Base-by-base conservation (phyloP, 306 rosid genomes). In the Lathyrus sativus region DNA sequence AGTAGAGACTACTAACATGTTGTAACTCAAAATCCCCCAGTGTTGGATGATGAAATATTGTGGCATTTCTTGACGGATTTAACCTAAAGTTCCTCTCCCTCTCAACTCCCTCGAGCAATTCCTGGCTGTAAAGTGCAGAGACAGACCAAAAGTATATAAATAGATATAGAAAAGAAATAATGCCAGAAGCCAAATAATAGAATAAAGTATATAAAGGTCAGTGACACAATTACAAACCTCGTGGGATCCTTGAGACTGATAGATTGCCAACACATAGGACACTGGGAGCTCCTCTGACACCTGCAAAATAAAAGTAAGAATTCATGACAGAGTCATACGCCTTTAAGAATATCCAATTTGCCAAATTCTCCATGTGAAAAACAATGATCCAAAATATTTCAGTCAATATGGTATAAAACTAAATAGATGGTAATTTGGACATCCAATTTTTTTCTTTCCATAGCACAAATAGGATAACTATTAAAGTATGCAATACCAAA, bases 261-360 rank as follows among this genome's bases (percentile, higher is more conserved):
- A 39, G 91, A 9, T 68, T 93, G 98, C 97, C 97, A 93, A 77
- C 98, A 93, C 98, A 93, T 93, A 60, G 98, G 98, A 70, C 98
- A 93, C 65, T 93, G 99, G 17, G 99, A 88, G 82, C 99, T 93
- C 84, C 99, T 85, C 65, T 93, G 99, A 67, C 92, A 93, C 99
- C 99, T 93, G 72, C 65, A 63, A 70, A 29, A 81, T 43, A 59
- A 15, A 72, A 74, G 33, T 44, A 42, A 51, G 51, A 74, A 35
- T 9, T 54, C 19, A 50, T 60, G 53, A 45, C 22, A 60, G 60
- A 41, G 8, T 51, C 44, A 37, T 43, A 62, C 49, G 39, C 28
- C 48, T 64, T 51, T 19, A 61, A 69, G 63, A 28, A 19, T 63
- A 45, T 46, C 45, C 44, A 76, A 66, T 68, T 48, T 62, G 45